A percentile compares a stretch with the other conserved stretches of the same genome.
Evolutionary conservation across 345 rosid species (phyloP).

Genomic region (Gossypium bickii): DNA sequence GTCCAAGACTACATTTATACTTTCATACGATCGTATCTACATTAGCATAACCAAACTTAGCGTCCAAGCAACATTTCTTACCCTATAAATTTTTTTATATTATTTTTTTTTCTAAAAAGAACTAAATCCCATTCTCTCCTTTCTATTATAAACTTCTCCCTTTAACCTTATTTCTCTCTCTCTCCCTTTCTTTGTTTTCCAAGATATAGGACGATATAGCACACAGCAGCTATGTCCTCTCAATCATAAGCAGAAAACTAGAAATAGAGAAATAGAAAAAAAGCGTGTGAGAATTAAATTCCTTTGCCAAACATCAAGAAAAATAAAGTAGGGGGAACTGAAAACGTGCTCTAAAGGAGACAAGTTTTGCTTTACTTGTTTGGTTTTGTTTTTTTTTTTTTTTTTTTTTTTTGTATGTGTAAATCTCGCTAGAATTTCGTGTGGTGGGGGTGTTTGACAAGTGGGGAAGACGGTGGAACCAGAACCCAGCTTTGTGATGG

Average conservation of each 20-base stretch:
- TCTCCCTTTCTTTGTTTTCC: background rate
- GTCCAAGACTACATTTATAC: conserved; percentile 24
- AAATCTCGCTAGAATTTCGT: background rate
- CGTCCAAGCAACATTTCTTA: conserved; percentile 62
- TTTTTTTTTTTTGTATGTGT: background rate
- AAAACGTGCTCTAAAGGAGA: conserved; percentile 29
- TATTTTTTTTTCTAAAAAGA: background rate
- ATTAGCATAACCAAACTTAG: conserved; percentile 52
- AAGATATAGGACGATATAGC: background rate
- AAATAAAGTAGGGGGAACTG: conserved; percentile 18
- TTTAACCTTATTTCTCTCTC: background rate
- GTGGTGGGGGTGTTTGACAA: conserved; percentile 8
- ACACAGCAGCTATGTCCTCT: background rate
- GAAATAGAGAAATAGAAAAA: background rate
- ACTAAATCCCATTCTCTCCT: conserved; percentile 8
- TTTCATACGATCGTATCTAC: conserved; percentile 36
- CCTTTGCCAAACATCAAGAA: conserved; percentile 21
- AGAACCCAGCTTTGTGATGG: conserved; percentile 15
- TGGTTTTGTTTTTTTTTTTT: background rate
- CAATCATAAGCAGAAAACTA: conserved; percentile 4
- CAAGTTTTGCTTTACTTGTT: conserved; percentile 14
- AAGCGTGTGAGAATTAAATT: conserved; percentile 29
- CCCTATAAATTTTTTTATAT: background rate
- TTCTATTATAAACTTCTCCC: background rate
- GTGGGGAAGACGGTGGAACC: conserved; percentile 13